These are phyloP conservation scores for Opeltia flavorubescens DNA, from an alignment of 495 filamentous ascomycete species.

Conservation along the genomic window DNA sequence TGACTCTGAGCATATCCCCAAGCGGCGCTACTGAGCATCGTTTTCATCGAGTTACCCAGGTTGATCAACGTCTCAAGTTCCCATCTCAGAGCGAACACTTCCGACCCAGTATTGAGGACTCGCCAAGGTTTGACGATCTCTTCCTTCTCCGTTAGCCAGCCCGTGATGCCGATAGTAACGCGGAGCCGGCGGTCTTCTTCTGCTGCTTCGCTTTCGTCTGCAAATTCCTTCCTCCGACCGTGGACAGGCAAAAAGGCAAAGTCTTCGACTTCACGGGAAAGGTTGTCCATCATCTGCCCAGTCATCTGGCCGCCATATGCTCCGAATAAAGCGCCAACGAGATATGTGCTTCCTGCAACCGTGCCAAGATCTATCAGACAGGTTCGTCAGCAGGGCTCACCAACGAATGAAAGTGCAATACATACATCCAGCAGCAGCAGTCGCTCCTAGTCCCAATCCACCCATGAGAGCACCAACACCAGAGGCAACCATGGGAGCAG, in stretches of 20 bases:
- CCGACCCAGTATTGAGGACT: conserved; percentile 51
- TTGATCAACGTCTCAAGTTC: conserved; percentile 66
- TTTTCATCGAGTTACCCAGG: conserved; percentile 59
- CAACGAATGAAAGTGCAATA: background rate
- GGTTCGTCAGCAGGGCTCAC: conserved; percentile 7
- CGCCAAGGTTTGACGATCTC: conserved; percentile 67
- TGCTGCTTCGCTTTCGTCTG: conserved; percentile 5
- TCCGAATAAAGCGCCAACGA: conserved; percentile 76
- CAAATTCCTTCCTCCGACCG: conserved; percentile 19
- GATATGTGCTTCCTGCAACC: conserved; percentile 60
- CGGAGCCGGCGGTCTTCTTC: conserved; percentile 47
- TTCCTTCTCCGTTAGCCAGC: conserved; percentile 62
- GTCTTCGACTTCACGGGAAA: conserved; percentile 73
- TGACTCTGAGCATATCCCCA: conserved; percentile 67
- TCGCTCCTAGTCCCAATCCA: conserved; percentile 63
- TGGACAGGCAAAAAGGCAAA: conserved; percentile 75
- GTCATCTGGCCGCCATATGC: conserved; percentile 79
- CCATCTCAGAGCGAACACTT: conserved; percentile 75
- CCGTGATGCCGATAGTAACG: conserved; percentile 68
- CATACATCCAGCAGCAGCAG: conserved; percentile 44
- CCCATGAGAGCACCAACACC: conserved; percentile 73
- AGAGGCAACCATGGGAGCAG: conserved; percentile 68
- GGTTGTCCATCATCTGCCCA: conserved; percentile 73
- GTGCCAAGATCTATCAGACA: conserved; percentile 50
- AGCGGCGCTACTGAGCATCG: conserved; percentile 59